A percentile compares a stretch with the other conserved stretches of the same genome.
Conservation (phyloP, 768 basidiomycete genomes). For the Dictyophora rubrovolvata region DNA sequence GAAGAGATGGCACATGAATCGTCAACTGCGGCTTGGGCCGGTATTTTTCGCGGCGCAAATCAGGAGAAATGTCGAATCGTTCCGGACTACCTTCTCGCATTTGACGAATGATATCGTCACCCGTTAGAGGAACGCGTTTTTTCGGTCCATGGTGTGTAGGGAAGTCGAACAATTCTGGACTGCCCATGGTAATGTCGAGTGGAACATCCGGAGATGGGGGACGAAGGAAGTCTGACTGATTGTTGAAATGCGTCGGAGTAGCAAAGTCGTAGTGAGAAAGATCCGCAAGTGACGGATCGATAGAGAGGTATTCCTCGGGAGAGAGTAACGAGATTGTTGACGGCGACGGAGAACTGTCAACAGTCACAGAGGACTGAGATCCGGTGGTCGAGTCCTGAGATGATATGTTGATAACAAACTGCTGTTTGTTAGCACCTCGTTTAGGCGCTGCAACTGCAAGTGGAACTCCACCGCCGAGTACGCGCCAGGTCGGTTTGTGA, state of each 20-base stretch:
- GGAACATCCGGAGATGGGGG: constrained; percentile 1
- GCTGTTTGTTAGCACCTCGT: not conserved
- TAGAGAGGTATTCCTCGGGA: not conserved
- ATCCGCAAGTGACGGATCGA: not conserved
- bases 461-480: constrained; percentile 5
- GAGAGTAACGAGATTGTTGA: not conserved
- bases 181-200: not conserved
- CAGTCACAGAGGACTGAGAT: not conserved
- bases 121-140: not conserved
- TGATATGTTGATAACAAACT: not conserved
- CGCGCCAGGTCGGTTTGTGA: constrained; percentile 4
- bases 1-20: not conserved
- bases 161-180: not conserved
- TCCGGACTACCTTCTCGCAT: not conserved
- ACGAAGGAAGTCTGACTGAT: not conserved
- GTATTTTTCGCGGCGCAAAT: not conserved
- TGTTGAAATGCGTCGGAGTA: not conserved
- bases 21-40: constrained; percentile 1
- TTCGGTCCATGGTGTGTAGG: not conserved
- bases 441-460: not conserved
- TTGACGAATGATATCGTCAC: constrained; percentile 5
- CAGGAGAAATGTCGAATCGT: not conserved
- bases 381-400: not conserved
- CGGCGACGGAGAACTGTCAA: not conserved
- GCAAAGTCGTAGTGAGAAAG: not conserved